These are phyloP conservation scores for Penicillium steckii DNA, from an alignment of 495 filamentous ascomycete genomes.

Conservation along the genomic window DNA sequence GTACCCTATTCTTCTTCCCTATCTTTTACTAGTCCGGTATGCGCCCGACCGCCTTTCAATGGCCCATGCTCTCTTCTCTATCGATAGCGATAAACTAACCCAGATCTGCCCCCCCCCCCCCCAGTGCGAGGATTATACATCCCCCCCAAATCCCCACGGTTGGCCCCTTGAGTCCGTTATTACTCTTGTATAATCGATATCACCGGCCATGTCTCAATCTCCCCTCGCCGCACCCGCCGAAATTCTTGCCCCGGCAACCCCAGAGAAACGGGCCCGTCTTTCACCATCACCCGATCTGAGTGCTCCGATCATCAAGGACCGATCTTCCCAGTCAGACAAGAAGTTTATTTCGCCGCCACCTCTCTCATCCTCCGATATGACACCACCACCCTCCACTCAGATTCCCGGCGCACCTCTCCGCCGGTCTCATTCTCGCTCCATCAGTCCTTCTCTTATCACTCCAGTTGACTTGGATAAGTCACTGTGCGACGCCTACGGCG, in stretches of 20 bases:
- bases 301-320: constrained; percentile 24
- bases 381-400: constrained; percentile 76
- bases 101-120: too few relatives aligned
- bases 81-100: constrained; percentile 16
- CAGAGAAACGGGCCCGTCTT: constrained; percentile 33
- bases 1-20: background rate
- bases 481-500: constrained; percentile 47
- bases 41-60: constrained; percentile 22
- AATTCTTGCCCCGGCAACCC: constrained; percentile 38
- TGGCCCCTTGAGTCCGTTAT: constrained; percentile 13
- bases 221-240: constrained; percentile 43
- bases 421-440: constrained; percentile 36
- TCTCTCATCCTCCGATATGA: constrained; percentile 54
- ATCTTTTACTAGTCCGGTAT: constrained; percentile 34
- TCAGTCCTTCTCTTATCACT: constrained; percentile 49
- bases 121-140: constrained; percentile 21
- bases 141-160: constrained; percentile 16
- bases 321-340: constrained; percentile 32
- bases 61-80: constrained; percentile 2
- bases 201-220: constrained; percentile 40
- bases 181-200: constrained; percentile 5
- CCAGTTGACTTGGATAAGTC: constrained; percentile 57
- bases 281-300: constrained; percentile 45
- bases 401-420: constrained; percentile 44
- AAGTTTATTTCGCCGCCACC: constrained; percentile 40